Conservation (phyloP, 805 yeast genomes). For the Teunomyces cretensis region DNA sequence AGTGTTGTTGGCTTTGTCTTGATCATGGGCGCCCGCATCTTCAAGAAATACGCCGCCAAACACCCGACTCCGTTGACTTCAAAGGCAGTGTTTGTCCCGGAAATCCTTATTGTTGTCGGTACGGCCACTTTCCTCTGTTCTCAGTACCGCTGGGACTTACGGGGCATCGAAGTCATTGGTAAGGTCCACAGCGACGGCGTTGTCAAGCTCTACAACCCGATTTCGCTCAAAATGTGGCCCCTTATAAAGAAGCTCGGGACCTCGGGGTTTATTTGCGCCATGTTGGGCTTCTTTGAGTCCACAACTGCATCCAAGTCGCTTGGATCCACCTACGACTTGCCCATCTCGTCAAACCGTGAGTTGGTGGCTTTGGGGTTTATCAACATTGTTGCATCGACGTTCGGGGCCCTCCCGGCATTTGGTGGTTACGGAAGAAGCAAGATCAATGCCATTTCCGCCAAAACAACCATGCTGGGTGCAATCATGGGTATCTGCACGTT, state of each 20-base stretch:
- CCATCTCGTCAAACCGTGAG: constrained; percentile 85
- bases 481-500: constrained; percentile 78
- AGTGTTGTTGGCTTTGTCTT: constrained; percentile 56
- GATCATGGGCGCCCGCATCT: constrained; percentile 41
- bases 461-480: constrained; percentile 79
- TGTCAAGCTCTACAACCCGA: constrained; percentile 55
- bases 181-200: constrained; percentile 47
- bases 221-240: constrained; percentile 47
- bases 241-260: constrained; percentile 62
- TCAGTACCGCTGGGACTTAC: constrained; percentile 45
- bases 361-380: constrained; percentile 83
- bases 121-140: constrained; percentile 55
- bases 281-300: constrained; percentile 88
- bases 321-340: constrained; percentile 68
- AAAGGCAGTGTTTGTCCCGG: constrained; percentile 71
- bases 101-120: constrained; percentile 74
- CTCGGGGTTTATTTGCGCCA: constrained; percentile 70
- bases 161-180: constrained; percentile 72
- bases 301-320: constrained; percentile 89
- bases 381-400: constrained; percentile 63
- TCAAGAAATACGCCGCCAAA: constrained; percentile 30
- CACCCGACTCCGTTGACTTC: constrained; percentile 16
- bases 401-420: constrained; percentile 81
- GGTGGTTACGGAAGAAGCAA: constrained; percentile 96
- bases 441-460: constrained; percentile 81